Conservation (phyloP, 2,329 filamentous ascomycete genomes). For the Arachnopeziza araneosa region DNA sequence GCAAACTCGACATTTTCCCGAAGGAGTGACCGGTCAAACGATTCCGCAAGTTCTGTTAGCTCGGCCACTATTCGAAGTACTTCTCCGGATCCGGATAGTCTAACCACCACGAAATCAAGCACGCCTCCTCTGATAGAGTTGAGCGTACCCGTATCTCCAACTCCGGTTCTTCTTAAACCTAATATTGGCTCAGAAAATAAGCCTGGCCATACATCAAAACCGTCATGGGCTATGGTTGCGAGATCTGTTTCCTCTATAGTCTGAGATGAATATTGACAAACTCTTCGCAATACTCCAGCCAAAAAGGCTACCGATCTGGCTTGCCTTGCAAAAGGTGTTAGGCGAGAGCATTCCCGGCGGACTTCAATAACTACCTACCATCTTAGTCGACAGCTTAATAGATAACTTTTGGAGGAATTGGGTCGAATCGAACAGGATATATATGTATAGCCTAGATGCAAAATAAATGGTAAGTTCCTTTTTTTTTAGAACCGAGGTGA, state of each 20-base stretch:
- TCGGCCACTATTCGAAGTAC: conserved; percentile 8
- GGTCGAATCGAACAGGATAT: no score
- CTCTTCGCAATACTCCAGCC: no score
- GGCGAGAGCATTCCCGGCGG: no score
- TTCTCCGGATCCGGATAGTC: conserved; percentile 16
- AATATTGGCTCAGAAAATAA: not conserved
- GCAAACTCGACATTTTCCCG: conserved; percentile 17
- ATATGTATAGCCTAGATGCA: no score
- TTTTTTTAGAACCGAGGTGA: no score
- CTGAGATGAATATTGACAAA: not conserved
- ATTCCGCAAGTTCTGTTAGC: conserved; percentile 15
- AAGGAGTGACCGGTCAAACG: conserved; percentile 8
- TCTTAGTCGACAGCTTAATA: no score
- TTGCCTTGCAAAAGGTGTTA: no score
- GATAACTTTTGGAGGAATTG: no score
- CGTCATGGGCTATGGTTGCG: conserved; percentile 10
- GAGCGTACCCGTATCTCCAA: not conserved
- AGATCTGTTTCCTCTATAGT: not conserved
- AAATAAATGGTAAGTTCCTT: no score
- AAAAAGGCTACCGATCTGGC: no score
- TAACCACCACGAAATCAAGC: not conserved
- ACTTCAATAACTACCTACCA: no score
- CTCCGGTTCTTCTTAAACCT: not conserved
- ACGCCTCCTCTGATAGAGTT: not conserved
- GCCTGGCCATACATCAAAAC: not conserved